Conservation (phyloP, 2,329 filamentous ascomycete genomes). For the Cladobotryum mycophilum region DNA sequence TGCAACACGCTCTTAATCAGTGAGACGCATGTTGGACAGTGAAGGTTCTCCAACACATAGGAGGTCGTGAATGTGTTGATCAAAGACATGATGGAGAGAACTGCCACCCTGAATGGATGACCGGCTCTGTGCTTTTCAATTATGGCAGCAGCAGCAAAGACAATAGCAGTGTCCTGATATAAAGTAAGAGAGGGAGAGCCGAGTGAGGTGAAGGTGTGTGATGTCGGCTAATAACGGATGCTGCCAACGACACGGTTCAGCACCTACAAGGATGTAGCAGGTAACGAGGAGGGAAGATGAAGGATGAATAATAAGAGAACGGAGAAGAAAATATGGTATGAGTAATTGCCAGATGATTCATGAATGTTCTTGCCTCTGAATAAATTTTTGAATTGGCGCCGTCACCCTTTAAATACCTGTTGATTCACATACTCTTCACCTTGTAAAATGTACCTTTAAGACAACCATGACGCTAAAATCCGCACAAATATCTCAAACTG, state of each 20-base stretch:
- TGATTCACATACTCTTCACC: no score
- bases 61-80: slow-evolving; percentile 44
- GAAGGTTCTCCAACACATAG: slow-evolving; percentile 66
- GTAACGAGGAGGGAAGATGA: not conserved
- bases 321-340: not conserved
- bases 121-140: no score
- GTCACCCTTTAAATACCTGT: no score
- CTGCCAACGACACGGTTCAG: no score
- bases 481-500: slow-evolving; percentile 28
- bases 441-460: not conserved
- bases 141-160: not conserved
- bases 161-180: not conserved
- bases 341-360: not conserved
- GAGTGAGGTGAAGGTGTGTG: not conserved
- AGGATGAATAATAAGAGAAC: not conserved
- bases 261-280: no score
- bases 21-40: slow-evolving; percentile 68
- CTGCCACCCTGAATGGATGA: no score
- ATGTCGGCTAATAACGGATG: no score
- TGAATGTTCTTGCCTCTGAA: slow-evolving; percentile 7
- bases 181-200: no score
- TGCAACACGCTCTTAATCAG: slow-evolving; percentile 56
- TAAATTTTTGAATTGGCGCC: not conserved
- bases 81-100: slow-evolving; percentile 20
- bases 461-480: slow-evolving; percentile 22